Evolutionary conservation across 495 filamentous ascomycete species (phyloP).

Genomic region (Recurvomyces mirabilis): DNA sequence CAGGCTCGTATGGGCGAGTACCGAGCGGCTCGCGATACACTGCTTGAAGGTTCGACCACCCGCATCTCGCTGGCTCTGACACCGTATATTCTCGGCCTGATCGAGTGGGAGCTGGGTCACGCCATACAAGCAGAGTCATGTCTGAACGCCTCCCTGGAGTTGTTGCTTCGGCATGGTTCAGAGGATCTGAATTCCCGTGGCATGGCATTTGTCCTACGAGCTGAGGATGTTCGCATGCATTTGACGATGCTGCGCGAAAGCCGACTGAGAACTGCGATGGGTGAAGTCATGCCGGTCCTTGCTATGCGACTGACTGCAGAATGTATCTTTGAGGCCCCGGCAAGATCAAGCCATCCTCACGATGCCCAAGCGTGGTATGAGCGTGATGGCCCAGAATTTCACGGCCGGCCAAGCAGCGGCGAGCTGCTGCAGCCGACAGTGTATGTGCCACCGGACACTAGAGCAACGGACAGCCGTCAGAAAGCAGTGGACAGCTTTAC

Average conservation of each 20-base stretch:
- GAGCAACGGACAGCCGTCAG: too few relatives aligned
- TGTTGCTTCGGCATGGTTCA: neutral
- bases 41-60: neutral
- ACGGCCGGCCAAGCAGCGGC: too few relatives aligned
- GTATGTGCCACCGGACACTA: too few relatives aligned
- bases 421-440: too few relatives aligned
- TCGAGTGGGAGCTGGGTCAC: conserved; percentile 8
- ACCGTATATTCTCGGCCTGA: conserved; percentile 4
- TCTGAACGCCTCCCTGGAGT: neutral
- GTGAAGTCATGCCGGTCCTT: neutral
- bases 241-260: neutral
- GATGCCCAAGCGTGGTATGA: too few relatives aligned
- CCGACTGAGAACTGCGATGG: neutral
- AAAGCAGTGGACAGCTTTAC: too few relatives aligned
- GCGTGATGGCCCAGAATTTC: too few relatives aligned
- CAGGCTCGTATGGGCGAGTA: conserved; percentile 14
- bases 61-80: neutral
- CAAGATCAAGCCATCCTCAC: neutral
- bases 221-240: neutral
- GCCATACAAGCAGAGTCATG: neutral
- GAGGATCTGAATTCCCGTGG: conserved; percentile 1
- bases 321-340: conserved; percentile 18
- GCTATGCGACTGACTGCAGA: conserved; percentile 8
- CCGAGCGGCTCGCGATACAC: neutral
- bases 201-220: conserved; percentile 8